Conservation (phyloP, 2,329 filamentous ascomycete species). For the Penicillium hordei region DNA sequence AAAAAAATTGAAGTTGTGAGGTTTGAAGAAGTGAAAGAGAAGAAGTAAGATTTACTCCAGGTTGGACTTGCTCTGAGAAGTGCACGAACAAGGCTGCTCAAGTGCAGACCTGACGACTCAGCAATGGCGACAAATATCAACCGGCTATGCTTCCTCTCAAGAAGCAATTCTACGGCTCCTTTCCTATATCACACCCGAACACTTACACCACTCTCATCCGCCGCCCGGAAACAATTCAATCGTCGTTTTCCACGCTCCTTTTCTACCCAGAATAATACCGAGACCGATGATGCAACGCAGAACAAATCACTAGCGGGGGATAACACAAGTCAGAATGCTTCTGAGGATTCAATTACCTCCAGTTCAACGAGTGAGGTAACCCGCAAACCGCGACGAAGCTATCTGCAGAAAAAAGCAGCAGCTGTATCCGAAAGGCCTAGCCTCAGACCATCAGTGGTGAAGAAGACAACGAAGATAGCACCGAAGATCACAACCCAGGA, state of each 20-base stretch:
- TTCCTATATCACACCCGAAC: constrained; percentile 74
- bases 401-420: constrained; percentile 25
- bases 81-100: not conserved
- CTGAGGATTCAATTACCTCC: constrained; percentile 4
- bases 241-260: constrained; percentile 16
- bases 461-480: not conserved
- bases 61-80: not conserved
- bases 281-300: not conserved
- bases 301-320: not conserved
- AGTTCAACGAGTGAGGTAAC: not conserved
- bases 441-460: not conserved
- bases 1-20: not conserved
- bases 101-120: not conserved
- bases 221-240: constrained; percentile 9
- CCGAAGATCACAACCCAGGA: constrained; percentile 26
- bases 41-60: too few relatives aligned
- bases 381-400: constrained; percentile 22
- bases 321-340: not conserved
- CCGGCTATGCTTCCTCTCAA: constrained; percentile 30
- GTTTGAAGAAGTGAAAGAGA: not conserved
- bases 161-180: constrained; percentile 51
- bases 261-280: constrained; percentile 14
- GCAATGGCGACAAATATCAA: constrained; percentile 35
- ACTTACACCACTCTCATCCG: constrained; percentile 35
- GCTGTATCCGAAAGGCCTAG: constrained; percentile 2